Evolutionary conservation across 23 red algal genomes (phyloP), one percentile per base, ranked within the genome.

Genomic region (Gracilaria gracilis): DNA sequence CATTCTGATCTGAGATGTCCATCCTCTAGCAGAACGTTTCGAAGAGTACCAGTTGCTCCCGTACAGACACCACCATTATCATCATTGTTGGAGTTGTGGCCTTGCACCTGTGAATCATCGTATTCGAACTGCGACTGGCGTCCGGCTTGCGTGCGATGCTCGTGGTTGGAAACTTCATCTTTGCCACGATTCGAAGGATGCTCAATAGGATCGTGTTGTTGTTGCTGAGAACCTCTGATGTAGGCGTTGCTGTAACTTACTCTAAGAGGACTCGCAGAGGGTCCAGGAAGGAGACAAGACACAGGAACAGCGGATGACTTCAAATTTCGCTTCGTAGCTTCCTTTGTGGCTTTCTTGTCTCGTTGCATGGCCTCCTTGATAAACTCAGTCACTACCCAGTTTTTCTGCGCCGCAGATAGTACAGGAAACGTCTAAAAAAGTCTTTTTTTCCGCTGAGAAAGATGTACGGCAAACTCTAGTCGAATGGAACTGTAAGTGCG

Each of bases 301-400:
- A 55, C 14, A 20, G 51, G 51, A 19, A 55, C 51, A 55, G 51
- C 16, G 51, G 51, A 19, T 55, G 51, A 55, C 51, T 55, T 55
- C 51, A 55, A 15, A 55, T 19, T 55, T 55, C 51, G 62, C 62
- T 67, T 67, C 62, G 33, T 67, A 13, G 62, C 62, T 35, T 67
- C 62, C 62, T 67, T 35, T 35, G 62, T 33, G 4, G 62, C 27
- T 33, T 67, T 67, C 62, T 35, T 67, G 62, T 67, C 62, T 9
- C 62, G 62, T 24, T 67, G 62, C 62, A 67, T 28, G 24, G 25
- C 25, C 62, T 33, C 62, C 20, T 67, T 67, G n/a, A 67, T 1
- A 17, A 67, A 67, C 9, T 67, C 62, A 17, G 27, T 32, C 6
- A 36, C 27, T 29, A 67, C 9, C 62, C 62, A 67, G 13, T 17